Conservation (phyloP, 257 asterid species). For the Gentiana straminea region DNA sequence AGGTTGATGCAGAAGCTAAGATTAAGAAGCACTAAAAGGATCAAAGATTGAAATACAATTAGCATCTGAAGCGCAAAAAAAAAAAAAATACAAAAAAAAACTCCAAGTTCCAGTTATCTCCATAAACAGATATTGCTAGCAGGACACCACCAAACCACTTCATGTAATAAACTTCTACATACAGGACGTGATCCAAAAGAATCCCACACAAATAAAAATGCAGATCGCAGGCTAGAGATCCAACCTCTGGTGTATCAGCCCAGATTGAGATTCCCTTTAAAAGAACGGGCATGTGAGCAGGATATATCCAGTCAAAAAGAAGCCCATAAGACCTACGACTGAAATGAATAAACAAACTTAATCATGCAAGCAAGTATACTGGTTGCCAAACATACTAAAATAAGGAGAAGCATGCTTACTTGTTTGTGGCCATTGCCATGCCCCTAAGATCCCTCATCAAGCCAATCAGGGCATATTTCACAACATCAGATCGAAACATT, state of each 20-base stretch:
- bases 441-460: constrained; percentile 99
- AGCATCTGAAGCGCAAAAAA: too few relatives aligned
- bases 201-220: too few relatives aligned
- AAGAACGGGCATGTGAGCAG: constrained; percentile 83
- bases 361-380: not conserved
- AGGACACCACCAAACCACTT: too few relatives aligned
- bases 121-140: too few relatives aligned
- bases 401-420: constrained; percentile 32
- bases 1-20: too few relatives aligned
- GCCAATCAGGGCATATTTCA: constrained; percentile 82
- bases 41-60: too few relatives aligned
- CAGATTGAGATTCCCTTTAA: constrained; percentile 85
- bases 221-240: constrained; percentile 3
- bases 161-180: too few relatives aligned
- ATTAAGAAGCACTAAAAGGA: too few relatives aligned
- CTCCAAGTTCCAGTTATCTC: too few relatives aligned
- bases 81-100: too few relatives aligned
- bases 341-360: constrained; percentile 20
- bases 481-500: constrained; percentile 74
- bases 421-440: constrained; percentile 86
- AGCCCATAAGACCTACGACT: constrained; percentile 91
- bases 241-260: constrained; percentile 96
- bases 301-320: constrained; percentile 96
- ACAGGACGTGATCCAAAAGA: too few relatives aligned
- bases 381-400: not conserved